Base-by-base conservation (phyloP, 73 alveolate genomes). In the Stentor coeruleus region DNA sequence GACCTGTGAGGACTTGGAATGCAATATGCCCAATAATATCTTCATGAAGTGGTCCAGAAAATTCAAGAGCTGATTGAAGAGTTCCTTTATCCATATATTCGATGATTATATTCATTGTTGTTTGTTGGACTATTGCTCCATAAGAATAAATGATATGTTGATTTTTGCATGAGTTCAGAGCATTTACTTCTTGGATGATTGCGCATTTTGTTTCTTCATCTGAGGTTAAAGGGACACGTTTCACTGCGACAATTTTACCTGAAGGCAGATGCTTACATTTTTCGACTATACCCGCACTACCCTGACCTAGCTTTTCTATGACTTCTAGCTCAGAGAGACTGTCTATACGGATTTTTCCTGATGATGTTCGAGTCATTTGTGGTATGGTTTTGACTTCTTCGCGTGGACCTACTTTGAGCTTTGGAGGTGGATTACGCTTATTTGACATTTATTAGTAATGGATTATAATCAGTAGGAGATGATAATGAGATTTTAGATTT, bases 71-170 rank as follows among this genome's bases (percentile, higher is more conserved):
- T 77, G 81, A 89, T 0, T 86, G 85, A 35, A 93, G 76, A 3
- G 97, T 84, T 31, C 97, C 98, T 76, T 85, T 92, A 89, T 93
- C 97, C 98, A 93, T 93, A 86, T 84, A 93, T 87, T 93, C 98
- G 85, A 93, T 84, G 3, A 91, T 94, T 73, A 93, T 91, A 89
- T 93, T 88, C 28, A 93, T 93, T 42, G 79, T 81, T 37, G 95
- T 95, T 40, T 92, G 92, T 66, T 89, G 85, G 42, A 93, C 82
- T 81, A 87, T 91, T 30, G 98, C 90, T 15, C 97, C 98, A 84
- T 93, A 93, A 3, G 92, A 88, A 38, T 91, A 60, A 1, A 91
- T 91, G 42, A 93, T 88, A 77, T 93, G 84, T 66, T 93, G 97
- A 87, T 92, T 89, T 35, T 91, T 90, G 55, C 93, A 87, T 35